phyloP scores from a whole-genome alignment of 176 grass and related monocot genomes.

The Bothriochloa decipiens region DNA sequence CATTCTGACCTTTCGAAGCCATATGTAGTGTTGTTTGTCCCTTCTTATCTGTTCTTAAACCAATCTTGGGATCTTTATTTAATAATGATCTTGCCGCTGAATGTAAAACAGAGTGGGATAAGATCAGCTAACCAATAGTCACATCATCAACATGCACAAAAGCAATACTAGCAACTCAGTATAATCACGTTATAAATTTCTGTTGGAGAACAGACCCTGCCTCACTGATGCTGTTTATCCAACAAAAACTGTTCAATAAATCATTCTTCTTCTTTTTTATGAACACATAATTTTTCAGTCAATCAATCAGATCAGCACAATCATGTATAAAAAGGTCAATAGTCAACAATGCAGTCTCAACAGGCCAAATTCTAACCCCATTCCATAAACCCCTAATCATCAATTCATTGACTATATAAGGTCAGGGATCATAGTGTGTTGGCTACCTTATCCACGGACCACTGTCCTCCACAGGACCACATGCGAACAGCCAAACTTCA shows the following conservation, averaged over 20 bases:
- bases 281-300: neutral
- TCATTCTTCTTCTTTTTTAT: slow-evolving; percentile 4
- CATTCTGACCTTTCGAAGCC: slow-evolving; percentile 87
- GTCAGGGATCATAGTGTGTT: too few relatives aligned
- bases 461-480: too few relatives aligned
- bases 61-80: slow-evolving; percentile 71
- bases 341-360: neutral
- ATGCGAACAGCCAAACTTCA: neutral
- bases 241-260: slow-evolving; percentile 8
- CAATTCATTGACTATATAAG: slow-evolving; percentile 19
- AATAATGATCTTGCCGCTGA: slow-evolving; percentile 80
- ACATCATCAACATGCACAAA: slow-evolving; percentile 3
- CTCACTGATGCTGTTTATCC: neutral
- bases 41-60: slow-evolving; percentile 86
- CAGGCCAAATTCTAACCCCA: neutral
- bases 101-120: slow-evolving; percentile 52
- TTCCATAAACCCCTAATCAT: slow-evolving; percentile 29
- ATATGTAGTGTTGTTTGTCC: slow-evolving; percentile 92
- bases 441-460: neutral
- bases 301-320: slow-evolving; percentile 29
- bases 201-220: neutral
- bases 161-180: slow-evolving; percentile 1
- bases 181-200: neutral
- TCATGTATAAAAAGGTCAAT: slow-evolving; percentile 20
- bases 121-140: neutral